Conservation (phyloP, 169 alveolate genomes). For the Amoebophrya sp. region DNA sequence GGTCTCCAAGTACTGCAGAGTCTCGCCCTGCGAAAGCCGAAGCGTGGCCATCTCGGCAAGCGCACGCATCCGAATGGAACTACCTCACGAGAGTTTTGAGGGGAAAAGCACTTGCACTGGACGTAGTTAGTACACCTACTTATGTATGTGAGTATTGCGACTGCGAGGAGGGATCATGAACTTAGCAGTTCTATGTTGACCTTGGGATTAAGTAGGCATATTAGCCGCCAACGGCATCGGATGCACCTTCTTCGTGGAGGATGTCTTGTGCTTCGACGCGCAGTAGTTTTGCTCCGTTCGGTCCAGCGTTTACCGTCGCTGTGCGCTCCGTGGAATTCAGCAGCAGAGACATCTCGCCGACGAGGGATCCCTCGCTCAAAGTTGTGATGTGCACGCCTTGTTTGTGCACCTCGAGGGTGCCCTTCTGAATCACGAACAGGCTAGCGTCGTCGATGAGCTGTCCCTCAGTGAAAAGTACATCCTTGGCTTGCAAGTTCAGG, state of each 20-base stretch:
- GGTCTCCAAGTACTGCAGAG: neutral
- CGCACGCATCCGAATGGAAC: neutral
- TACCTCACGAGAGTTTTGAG: neutral
- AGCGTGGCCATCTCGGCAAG: neutral
- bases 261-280: neutral
- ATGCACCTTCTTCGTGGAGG: neutral
- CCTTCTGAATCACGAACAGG: neutral
- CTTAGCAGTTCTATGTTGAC: neutral
- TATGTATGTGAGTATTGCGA: too few species aligned
- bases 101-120: neutral
- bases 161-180: too few species aligned
- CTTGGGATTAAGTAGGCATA: neutral
- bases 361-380: neutral
- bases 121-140: neutral
- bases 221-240: neutral
- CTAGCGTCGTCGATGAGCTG: neutral
- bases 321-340: neutral
- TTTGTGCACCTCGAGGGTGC: neutral
- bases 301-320: neutral
- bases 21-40: neutral
- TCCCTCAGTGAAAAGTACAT: neutral
- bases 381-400: neutral
- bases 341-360: neutral
- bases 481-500: too few species aligned
- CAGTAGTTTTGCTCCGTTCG: neutral